These are phyloP conservation scores for Talaromyces sp. DNA, from an alignment of 2,329 filamentous ascomycete species.

Conservation along the genomic window DNA sequence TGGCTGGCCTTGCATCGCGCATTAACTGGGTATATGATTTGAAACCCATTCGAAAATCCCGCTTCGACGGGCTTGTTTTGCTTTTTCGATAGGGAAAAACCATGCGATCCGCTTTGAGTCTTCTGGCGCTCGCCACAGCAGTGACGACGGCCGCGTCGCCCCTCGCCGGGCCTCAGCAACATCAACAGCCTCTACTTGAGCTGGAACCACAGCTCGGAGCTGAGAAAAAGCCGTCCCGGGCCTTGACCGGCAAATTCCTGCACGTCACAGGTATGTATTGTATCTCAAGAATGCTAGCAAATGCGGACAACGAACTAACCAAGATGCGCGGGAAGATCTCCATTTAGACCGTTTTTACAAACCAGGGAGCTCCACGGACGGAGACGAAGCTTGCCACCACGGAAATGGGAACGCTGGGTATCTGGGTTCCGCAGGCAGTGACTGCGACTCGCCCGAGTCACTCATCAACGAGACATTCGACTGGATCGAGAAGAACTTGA, in stretches of 20 bases:
- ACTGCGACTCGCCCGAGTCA: slow-evolving; percentile 78
- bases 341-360: slow-evolving; percentile 90
- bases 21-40: background rate
- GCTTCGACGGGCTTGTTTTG: background rate
- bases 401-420: slow-evolving; percentile 70
- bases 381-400: slow-evolving; percentile 71
- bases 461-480: slow-evolving; percentile 84
- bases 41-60: background rate
- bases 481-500: slow-evolving; percentile 77
- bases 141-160: slow-evolving; percentile 3
- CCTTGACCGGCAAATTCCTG: slow-evolving; percentile 29
- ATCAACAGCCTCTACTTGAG: background rate
- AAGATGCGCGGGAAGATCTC: slow-evolving; percentile 58
- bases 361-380: slow-evolving; percentile 65
- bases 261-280: slow-evolving; percentile 31
- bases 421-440: slow-evolving; percentile 80
- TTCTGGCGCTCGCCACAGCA: background rate
- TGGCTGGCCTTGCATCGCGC: background rate
- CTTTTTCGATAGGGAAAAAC: background rate
- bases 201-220: background rate
- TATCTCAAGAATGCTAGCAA: background rate
- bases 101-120: background rate
- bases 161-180: slow-evolving; percentile 2
- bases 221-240: slow-evolving; percentile 11
- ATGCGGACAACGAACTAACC: background rate